These are phyloP conservation scores for Haematococcus sp. DNA, from an alignment of 139 green algal species.

Conservation along the genomic window DNA sequence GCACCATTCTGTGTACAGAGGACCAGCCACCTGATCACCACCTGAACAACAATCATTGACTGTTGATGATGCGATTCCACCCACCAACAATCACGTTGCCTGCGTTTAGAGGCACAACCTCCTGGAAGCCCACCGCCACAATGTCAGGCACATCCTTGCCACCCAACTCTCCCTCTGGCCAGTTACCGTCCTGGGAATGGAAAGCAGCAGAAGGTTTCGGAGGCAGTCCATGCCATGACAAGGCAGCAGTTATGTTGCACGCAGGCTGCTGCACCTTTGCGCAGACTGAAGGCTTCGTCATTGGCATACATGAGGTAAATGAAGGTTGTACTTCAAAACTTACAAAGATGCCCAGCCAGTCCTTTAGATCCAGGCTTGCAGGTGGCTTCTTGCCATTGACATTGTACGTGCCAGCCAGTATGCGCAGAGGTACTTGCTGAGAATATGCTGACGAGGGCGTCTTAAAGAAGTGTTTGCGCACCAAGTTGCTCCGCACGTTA, in stretches of 20 bases:
- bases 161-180: background rate
- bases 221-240: background rate
- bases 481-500: slow-evolving; percentile 32
- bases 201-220: background rate
- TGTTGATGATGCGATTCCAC: no score
- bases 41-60: no score
- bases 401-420: slow-evolving; percentile 65
- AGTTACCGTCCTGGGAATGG: no score
- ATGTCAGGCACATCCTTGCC: slow-evolving; percentile 46
- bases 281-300: background rate
- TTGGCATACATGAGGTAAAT: background rate
- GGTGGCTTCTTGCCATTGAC: slow-evolving; percentile 66
- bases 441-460: slow-evolving; percentile 29
- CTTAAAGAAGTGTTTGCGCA: slow-evolving; percentile 42
- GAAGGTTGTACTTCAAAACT: no score
- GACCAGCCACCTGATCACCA: no score
- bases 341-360: slow-evolving; percentile 48
- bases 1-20: no score
- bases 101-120: slow-evolving; percentile 77
- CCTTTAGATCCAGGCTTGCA: slow-evolving; percentile 32
- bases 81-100: slow-evolving; percentile 69
- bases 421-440: slow-evolving; percentile 20
- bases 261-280: background rate
- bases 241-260: background rate
- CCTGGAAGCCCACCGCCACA: slow-evolving; percentile 76